phyloP scores from a whole-genome alignment of 345 rosid species.

The Hevea brasiliensis region DNA sequence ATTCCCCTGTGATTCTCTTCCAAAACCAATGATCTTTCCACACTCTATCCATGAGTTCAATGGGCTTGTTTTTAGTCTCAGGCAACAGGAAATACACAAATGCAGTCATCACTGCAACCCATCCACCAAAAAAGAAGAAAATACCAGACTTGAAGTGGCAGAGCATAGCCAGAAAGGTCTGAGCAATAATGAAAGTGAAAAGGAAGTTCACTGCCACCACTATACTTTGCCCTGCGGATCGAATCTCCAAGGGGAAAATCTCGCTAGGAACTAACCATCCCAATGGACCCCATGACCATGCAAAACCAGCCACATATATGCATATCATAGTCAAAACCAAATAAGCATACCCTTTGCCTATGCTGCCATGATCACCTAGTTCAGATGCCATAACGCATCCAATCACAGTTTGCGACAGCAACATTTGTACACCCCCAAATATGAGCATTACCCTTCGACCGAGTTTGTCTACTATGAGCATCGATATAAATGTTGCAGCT shows the following conservation, averaged over 20 bases:
- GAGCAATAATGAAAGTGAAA: conserved; percentile 47
- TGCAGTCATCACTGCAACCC: conserved; percentile 46
- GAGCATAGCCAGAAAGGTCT: conserved; percentile 38
- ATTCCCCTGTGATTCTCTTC: conserved; percentile 35
- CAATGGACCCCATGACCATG: conserved; percentile 56
- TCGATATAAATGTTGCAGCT: conserved; percentile 44
- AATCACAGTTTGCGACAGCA: conserved; percentile 48
- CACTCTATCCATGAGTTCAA: conserved; percentile 47
- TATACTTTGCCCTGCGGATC: conserved; percentile 49
- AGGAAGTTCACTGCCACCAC: conserved; percentile 45
- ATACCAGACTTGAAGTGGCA: conserved; percentile 47
- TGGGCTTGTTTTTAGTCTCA: conserved; percentile 49
- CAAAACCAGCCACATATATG: conserved; percentile 42
- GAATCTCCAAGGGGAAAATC: conserved; percentile 44
- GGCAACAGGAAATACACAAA: conserved; percentile 44
- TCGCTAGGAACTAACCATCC: conserved; percentile 58
- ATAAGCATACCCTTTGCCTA: conserved; percentile 40
- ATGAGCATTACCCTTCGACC: conserved; percentile 55
- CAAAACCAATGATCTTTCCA: conserved; percentile 55
- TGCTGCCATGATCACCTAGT: conserved; percentile 51
- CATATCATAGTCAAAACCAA: conserved; percentile 34
- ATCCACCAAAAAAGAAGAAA: conserved; percentile 53
- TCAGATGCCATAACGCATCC: conserved; percentile 47
- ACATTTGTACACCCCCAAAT: conserved; percentile 61
- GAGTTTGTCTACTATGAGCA: conserved; percentile 57